Evolutionary conservation across 2,329 filamentous ascomycete genomes (phyloP), one percentile per base, ranked within the genome.

Genomic region (Phialophora macrospora): DNA sequence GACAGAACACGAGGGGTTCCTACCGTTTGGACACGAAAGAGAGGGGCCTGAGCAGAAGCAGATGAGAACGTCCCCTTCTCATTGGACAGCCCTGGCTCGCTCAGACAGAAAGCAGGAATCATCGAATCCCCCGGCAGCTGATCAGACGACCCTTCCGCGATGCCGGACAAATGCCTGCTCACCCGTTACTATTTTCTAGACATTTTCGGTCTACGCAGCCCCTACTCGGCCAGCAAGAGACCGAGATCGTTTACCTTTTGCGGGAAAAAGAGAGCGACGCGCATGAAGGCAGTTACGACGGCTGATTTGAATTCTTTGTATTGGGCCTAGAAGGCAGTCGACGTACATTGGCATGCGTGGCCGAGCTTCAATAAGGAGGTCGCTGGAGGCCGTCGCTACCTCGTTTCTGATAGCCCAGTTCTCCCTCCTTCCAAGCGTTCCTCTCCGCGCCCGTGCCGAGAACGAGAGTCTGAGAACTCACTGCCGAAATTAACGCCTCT

Each of bases 401-500:
- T 64, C 41, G 34, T 52, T 54, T 59, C 41, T 64, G 55, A 14
- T 55, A 32, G 44, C 55, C 51, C 60, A 22, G 41, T 61, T 30
- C 46, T 59, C 55, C 48, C 48, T 48, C 57, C 60, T 34, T 49
- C 55, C 28, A 32, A 46, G 55, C 34, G 28, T 60, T 22, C 60
- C 56, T 60, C 58, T 17, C 58, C 52, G 44, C 28, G 34, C 26
- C 61, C 58, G 44, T 64, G 61, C 58, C 62, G 63, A 60, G 49
- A 46, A 41, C 48, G 38, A 56, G 49, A 38, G 34, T 51, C 55
- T 30, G 28, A 56, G 8, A 55, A 56, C 32, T 49, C 60, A 63
- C 34, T 62, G 55, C 67, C 65, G 48, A 65, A 64, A 64, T 55
- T n/a, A 67, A 65, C 62, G 65, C 67, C 65, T 69, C 64, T 67